Evolutionary conservation across 345 rosid genomes (phyloP), one percentile per base, ranked within the genome.

Genomic region (Hirschfeldia incana): DNA sequence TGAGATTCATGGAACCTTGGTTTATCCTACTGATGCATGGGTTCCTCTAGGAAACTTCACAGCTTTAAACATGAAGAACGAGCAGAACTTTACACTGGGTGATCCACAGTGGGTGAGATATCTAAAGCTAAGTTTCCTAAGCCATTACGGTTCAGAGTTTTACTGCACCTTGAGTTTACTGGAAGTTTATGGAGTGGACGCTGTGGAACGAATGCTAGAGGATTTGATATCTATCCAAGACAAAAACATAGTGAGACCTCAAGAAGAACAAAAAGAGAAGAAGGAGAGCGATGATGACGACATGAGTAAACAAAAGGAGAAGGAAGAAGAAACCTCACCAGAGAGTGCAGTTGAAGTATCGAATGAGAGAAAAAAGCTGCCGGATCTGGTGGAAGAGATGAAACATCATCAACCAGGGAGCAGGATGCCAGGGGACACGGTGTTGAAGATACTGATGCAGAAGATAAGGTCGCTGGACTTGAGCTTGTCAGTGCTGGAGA

Each of bases 121-220:
- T 75, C 72, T 96, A 27, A 96, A 86, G 80, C 85, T 93, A 67
- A 92, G 83, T 73, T 92, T 96, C 67, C 72, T 87, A 29, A 88
- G 87, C 81, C 98, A 96, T 78, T 81, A 91, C 70, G 98, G 99
- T 13, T 85, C 91, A 36, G 99, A 96, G 77, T 93, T 96, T 80
- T 93, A 96, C 74, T 96, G 99, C 79, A 96, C 99, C 1, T 81
- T 93, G 65, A 96, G 98, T 72, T 76, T 88, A 39, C 53, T 93
- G 53, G 94, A 93, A 87, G 97, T 88, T 21, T 93, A 86, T 42
- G 98, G 99, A 76, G 98, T 96, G 46, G 98, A 96, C 79, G 97
- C 98, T 12, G 94, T 93, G 70, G 99, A 96, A 81, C 63, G 88
- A 76, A 90, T 93, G 98, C 84, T 96, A 70, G 98, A 90, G 78